Base-by-base conservation (phyloP, 2,329 filamentous ascomycete genomes). In the Lecanicillium sp. region DNA sequence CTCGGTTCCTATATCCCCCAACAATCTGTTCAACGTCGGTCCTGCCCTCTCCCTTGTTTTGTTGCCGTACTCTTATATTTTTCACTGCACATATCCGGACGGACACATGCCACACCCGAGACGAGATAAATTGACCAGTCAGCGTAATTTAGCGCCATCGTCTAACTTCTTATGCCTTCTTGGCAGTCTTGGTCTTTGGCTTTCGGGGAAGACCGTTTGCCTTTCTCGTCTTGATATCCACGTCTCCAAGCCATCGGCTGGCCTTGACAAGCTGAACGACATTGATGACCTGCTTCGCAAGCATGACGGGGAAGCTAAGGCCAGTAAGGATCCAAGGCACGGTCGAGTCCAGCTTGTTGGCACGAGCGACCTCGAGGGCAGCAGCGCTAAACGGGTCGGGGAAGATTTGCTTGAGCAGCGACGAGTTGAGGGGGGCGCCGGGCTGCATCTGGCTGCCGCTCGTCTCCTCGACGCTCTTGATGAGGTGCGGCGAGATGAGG, bases 251-350 rank as follows among this genome's bases (percentile, higher is more conserved):
- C 81, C 86, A 94, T 55, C 79, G 80, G 63, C 87, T 89, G 6
- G 92, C 92, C 63, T 95, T 94, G 55, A 94, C 77, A 51, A 98
- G 74, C 69, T 98, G 92, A 34, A 96, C 75, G 36, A 95, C 73
- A 54, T 98, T 98, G 71, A 96, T 86, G 54, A 84, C 73, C 59
- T 98, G 92, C 74, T 98, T 98, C 50, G 80, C 72, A 17, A 78
- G 68, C 89, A 96, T 96, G 57, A 95, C 70, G 11, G 89, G 89
- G 49, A 83, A 79, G 53, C 85, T 89, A 51, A 94, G 64, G 18
- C 78, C 76, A 32, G 85, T 84, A 46, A 96, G 72, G 35, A 92
- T 73, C 92, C 70, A 73, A 8, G 70, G 70, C 42, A 62, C 62
- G 46, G 71, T 75, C 44, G 80, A 83, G 55, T 85, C 82, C 71